Evolutionary conservation across 352 stramenopile genomes (phyloP).

Genomic region (Globisporangium alternatum): DNA sequence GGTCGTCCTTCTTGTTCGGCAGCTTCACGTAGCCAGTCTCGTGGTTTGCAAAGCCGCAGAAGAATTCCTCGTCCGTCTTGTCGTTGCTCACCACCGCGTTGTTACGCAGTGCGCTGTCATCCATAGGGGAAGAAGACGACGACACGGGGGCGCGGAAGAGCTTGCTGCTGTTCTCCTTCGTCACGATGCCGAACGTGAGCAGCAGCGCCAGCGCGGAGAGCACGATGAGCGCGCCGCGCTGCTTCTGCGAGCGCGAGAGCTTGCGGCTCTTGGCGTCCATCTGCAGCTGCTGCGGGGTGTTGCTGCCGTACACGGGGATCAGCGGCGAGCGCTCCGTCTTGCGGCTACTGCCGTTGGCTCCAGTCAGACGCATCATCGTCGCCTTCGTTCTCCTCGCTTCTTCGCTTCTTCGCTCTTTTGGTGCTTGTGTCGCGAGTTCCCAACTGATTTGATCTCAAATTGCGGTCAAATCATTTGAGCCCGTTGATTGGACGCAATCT

Average conservation of each 20-base stretch:
- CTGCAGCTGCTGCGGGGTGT: not conserved
- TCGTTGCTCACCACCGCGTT: slow-evolving; percentile 9
- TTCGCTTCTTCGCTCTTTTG: not conserved
- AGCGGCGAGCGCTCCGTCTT: slow-evolving; percentile 16
- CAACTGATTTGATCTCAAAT: slow-evolving; percentile 2
- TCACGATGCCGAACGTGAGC: slow-evolving; percentile 18
- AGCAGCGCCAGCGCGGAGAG: slow-evolving; percentile 14
- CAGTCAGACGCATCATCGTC: slow-evolving; percentile 9
- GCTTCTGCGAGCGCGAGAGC: slow-evolving; percentile 6
- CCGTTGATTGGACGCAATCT: not conserved
- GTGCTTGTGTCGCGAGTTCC: not conserved
- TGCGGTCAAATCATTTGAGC: not conserved
- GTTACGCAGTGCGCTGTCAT: not conserved
- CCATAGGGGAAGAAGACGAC: not conserved
- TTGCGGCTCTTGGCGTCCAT: not conserved
- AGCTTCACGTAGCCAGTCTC: slow-evolving; percentile 41
- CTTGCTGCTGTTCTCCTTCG: slow-evolving; percentile 15
- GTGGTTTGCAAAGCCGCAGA: slow-evolving; percentile 17
- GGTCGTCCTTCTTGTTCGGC: slow-evolving; percentile 38
- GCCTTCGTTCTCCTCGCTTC: not conserved
- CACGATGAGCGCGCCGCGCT: slow-evolving; percentile 8
- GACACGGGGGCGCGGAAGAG: not conserved
- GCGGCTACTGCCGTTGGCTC: not conserved
- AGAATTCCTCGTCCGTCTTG: slow-evolving; percentile 6
- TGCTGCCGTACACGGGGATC: slow-evolving; percentile 16